Base-by-base conservation (phyloP, 2,329 filamentous ascomycete genomes). In the Monilinia aucupariae region DNA sequence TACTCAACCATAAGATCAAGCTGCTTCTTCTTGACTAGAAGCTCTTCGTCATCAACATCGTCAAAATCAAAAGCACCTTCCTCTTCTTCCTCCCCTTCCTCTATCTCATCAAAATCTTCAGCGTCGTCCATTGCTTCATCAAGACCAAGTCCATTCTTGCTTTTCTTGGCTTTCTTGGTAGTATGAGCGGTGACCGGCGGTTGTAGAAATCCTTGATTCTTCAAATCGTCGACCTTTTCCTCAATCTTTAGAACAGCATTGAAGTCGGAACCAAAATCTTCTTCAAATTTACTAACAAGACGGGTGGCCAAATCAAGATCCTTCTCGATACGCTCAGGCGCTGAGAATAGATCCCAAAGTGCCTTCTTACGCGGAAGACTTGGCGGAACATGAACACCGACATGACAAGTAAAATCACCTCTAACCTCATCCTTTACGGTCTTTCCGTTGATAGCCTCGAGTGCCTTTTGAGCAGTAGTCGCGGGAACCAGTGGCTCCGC, bases 1-100 rank as follows among this genome's bases (percentile, higher is more conserved):
- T 99, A 99, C 77, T 99, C 94, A 60, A 97, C 94, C 75, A 96
- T 82, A 43, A 99, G 81, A 76, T 99, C 94, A 56, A 99, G 85
- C 72, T 94, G 92, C 81, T 99, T 97, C 83, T 97, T 97, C 81
- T 96, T 94, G 48, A 87, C 83, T 61, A 97, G 76, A 47, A 97
- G 80, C 48, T 97, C 91, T 72, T 96, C 91, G 71, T 96, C 91
- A 69, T 99, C 93, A 41, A 87, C 82, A 66, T 97, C 93, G 59
- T 94, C 91, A 65, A 91, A 82, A 54, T 81, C 77, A 34, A 81
- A 83, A 22, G 83, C 85, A 67, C 80, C 81, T 60, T 82, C 85
- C 48, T 87, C 82, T 53, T 88, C 87, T 22, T 87, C 88, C 65
- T 92, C 91, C 64, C 94, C 91, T 37, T 89, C 90, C 65, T 93